Evolutionary conservation across 1,284 basidiomycete genomes (phyloP).

Genomic region (Farysia itapuensis): DNA sequence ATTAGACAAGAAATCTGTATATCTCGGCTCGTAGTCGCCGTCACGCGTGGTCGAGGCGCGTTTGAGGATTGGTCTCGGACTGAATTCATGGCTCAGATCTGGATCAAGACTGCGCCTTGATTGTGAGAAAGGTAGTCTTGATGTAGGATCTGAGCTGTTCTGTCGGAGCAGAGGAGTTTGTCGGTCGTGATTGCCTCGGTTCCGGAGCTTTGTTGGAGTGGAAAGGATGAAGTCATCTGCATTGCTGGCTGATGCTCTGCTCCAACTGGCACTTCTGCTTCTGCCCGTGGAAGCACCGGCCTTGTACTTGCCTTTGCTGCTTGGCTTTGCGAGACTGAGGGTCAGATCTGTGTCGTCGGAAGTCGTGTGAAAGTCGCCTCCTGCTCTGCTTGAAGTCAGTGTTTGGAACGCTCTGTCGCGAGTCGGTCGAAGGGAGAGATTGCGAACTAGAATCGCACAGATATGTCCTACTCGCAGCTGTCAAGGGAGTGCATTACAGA

Average conservation of each 20-base stretch:
- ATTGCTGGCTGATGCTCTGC: neutral
- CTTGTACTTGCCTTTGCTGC: conserved; percentile 23
- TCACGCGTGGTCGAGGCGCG: conserved; percentile 17
- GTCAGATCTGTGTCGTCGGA: conserved; percentile 32
- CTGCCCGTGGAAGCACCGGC: conserved; percentile 1
- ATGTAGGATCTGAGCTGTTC: neutral
- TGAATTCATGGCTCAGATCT: conserved; percentile 3
- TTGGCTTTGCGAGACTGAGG: conserved; percentile 17
- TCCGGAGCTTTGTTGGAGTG: neutral
- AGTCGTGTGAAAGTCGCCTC: conserved; percentile 18
- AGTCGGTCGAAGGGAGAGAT: conserved; percentile 25
- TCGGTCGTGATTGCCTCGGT: neutral
- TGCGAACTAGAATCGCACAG: conserved; percentile 27
- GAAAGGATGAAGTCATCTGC: neutral
- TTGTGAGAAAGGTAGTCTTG: conserved; percentile 2
- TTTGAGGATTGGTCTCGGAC: conserved; percentile 31
- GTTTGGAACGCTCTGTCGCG: conserved; percentile 28
- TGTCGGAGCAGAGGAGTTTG: neutral
- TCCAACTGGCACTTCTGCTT: conserved; percentile 22
- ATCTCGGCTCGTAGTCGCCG: conserved; percentile 10
- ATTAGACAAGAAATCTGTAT: neutral
- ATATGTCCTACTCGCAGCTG: conserved; percentile 26
- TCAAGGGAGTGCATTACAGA: too few species aligned
- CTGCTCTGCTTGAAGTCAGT: conserved; percentile 17
- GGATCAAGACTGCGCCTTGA: neutral